Evolutionary conservation across 192 early-diverging fungal genomes (phyloP), one percentile per base, ranked within the genome.

Genomic region (Entomortierella parvispora): DNA sequence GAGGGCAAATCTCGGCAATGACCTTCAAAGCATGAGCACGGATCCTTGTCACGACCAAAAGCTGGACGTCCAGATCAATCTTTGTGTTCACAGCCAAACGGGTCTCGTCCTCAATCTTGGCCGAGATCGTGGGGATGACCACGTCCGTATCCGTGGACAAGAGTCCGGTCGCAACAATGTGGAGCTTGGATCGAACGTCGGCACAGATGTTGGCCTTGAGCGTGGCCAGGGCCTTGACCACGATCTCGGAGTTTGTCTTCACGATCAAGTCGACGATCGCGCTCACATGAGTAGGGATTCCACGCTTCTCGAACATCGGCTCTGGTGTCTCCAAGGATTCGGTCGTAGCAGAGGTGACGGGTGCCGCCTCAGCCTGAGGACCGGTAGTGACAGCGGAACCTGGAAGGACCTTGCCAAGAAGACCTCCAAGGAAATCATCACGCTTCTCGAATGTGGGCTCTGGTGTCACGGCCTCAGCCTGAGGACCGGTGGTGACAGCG

Each of bases 51-150:
- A 57, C 12, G 37, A 57, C 55, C 4, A 57, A n/a, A 22, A n/a
- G 32, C 17, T 57, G 32, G 29, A 22, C 20, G 34, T 57, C 55
- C 0, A 57, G 34, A 10, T 57, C 55, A 10, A 57, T 17, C 22
- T 57, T 57, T 18, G 55, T 40, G 32, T 57, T 32, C 18, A 57
- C 34, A 4, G 33, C 33, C 22, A 23, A 18, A 32, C 34, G 32
- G 8, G 55, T 57, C 22, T 32, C 55, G 15, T 29, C 17, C 15
- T 57, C 22, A 20, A 57, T 22, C 20, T 57, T 57, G 8, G 55
- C 55, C 5, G 55, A 57, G 8, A 57, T 42, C 34, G 32, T 57
- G 55, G 55, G 55, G 31, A 57, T 57, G 34, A 57, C 17, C 32
- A 57, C 34, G 12, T 57, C 55, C 2, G 55, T 40, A n/a, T 57